phyloP scores from a whole-genome alignment of 352 stramenopile genomes.

The Globisporangium paroecandrum region DNA sequence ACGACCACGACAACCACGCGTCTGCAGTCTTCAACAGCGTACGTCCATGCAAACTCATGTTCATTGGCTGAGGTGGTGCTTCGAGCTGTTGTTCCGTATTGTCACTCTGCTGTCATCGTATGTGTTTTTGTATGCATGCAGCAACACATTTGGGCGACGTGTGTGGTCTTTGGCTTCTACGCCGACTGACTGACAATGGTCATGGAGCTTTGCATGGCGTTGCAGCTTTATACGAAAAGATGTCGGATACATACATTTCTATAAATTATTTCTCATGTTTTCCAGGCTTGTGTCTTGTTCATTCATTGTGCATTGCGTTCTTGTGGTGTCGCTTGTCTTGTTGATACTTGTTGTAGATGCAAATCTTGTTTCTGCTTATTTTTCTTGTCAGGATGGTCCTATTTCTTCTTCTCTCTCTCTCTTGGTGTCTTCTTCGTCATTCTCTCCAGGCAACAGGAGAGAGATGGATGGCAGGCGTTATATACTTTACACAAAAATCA shows the following conservation, averaged over 20 bases:
- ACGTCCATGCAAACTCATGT: conserved; percentile 14
- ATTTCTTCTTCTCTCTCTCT: conserved; percentile 20
- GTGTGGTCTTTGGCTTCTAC: conserved; percentile 90
- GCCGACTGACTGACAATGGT: conserved; percentile 81
- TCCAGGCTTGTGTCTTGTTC: neutral
- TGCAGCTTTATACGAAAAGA: conserved; percentile 4
- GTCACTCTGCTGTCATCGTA: neutral
- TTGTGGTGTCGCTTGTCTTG: neutral
- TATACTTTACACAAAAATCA: conserved; percentile 43
- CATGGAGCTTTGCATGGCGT: neutral
- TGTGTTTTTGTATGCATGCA: conserved; percentile 14
- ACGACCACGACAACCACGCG: conserved; percentile 92
- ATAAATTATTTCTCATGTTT: conserved; percentile 52
- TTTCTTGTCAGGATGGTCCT: conserved; percentile 15
- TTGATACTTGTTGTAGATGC: neutral
- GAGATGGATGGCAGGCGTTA: conserved; percentile 9
- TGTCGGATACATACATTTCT: conserved; percentile 24
- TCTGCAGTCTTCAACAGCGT: conserved; percentile 86
- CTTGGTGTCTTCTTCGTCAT: conserved; percentile 14
- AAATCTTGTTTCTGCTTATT: conserved; percentile 16
- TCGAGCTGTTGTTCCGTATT: neutral
- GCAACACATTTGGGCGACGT: conserved; percentile 88
- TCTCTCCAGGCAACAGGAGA: conserved; percentile 15
- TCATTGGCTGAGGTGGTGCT: neutral
- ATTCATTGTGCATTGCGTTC: conserved; percentile 5